Evolutionary conservation across 768 basidiomycete genomes (phyloP), one percentile per base, ranked within the genome.

Genomic region (Boletus eberwhitei): DNA sequence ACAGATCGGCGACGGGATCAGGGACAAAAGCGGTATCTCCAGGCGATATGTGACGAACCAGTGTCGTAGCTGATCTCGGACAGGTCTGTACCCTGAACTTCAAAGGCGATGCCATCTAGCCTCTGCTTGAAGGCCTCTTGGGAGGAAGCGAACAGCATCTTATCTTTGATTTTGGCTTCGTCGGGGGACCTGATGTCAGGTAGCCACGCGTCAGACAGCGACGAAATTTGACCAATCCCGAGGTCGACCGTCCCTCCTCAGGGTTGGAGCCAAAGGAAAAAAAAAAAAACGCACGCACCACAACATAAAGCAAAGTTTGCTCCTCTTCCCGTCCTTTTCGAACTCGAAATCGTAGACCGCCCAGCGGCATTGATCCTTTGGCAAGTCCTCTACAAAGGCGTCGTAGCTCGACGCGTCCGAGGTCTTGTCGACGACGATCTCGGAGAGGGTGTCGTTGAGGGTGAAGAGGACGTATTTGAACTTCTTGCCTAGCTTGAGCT

Each of bases 271-370:
- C 12, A 9, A 24, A 32, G 4, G 21, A 36, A 29, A 4, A 0
- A 13, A 22, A 17, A 22, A 57, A n/a, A n/a, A n/a, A n/a, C n/a
- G n/a, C 61, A 57, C 64, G 8, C 67, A 97, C 96, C 96, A 99
- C 45, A 83, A 81, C 68, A 84, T 65, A 70, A 98, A 95, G 60
- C 77, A 71, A 53, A 98, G 76, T 78, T 97, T 98, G 78, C 85
- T 93, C 73, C 94, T 81, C 74, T 80, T 85, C 36, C 76, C 87
- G 9, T 77, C 86, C 52, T 79, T 85, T 75, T 87, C 80, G 64
- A 79, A 98, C 62, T 90, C 86, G 58, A 95, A 87, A 71, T 98
- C 94, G 65, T 93, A 96, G 22, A 98, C 81, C n/a, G 88, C 95
- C 83, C 85, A 99, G 73, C 89, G 77, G 66, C 88, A 90, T 57